Percentiles rank a stretch among this genome's conserved stretches.
Evolutionary conservation across 441 rosid species (phyloP).

Genomic region (Populus hybrid): DNA sequence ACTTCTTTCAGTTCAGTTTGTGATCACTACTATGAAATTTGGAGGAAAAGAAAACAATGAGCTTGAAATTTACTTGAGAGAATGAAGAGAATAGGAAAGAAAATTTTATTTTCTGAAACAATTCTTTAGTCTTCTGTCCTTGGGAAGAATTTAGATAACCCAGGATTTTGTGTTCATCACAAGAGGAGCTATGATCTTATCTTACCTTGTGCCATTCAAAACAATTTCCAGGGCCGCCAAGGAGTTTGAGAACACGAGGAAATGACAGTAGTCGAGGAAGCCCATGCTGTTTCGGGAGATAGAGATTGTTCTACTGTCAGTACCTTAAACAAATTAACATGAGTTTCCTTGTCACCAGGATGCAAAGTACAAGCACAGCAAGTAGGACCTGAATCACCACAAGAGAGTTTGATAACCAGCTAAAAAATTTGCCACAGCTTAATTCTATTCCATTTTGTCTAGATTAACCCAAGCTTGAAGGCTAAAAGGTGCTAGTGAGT

Average conservation of each 20-base stretch:
- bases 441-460: conserved; percentile 13
- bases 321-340: background rate
- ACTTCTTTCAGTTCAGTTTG: background rate
- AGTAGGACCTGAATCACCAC: background rate
- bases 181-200: background rate
- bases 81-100: background rate
- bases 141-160: no score
- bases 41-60: background rate
- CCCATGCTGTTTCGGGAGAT: background rate
- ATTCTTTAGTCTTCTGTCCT: no score
- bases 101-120: background rate
- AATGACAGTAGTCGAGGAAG: background rate
- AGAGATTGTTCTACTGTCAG: background rate
- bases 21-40: background rate
- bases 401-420: background rate
- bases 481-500: conserved; percentile 6
- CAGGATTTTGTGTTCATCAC: no score
- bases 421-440: background rate
- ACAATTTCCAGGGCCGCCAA: background rate
- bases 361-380: background rate
- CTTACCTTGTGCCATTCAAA: background rate
- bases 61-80: background rate
- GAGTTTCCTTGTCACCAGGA: background rate
- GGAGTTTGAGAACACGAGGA: background rate
- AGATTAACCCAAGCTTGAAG: background rate